Conservation (phyloP, 164 flowering plant genomes). For the Dillenia turbinata region DNA sequence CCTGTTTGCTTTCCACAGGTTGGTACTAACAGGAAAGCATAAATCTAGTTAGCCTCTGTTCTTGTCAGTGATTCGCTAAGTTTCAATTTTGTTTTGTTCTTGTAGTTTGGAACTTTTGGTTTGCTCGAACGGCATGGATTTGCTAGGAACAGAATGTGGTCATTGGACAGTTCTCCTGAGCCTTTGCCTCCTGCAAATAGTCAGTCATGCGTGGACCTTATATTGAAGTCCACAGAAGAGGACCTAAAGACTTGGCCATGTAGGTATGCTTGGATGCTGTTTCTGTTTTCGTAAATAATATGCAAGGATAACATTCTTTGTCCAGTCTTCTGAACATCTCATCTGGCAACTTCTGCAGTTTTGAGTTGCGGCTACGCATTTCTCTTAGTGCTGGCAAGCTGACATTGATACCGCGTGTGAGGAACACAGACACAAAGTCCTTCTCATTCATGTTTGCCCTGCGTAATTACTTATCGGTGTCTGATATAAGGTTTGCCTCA, state of each 20-base stretch:
- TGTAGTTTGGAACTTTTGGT: constrained; percentile 72
- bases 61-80: neutral
- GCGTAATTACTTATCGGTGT: constrained; percentile 68
- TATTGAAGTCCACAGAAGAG: constrained; percentile 67
- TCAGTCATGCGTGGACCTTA: constrained; percentile 70
- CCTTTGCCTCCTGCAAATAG: constrained; percentile 53
- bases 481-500: constrained; percentile 75
- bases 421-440: constrained; percentile 66
- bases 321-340: neutral
- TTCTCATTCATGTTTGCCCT: constrained; percentile 67
- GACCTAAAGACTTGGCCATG: constrained; percentile 78
- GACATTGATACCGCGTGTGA: constrained; percentile 76
- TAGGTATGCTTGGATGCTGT: constrained; percentile 37
- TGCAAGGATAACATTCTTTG: neutral
- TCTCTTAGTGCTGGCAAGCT: constrained; percentile 66
- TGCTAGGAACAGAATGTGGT: constrained; percentile 77
- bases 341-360: constrained; percentile 37
- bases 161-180: constrained; percentile 50
- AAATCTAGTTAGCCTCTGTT: neutral
- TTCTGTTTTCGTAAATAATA: neutral
- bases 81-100: constrained; percentile 3
- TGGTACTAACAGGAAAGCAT: neutral
- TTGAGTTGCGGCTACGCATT: constrained; percentile 79
- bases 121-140: constrained; percentile 72
- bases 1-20: constrained; percentile 89